Conservation (phyloP, 106 monocot genomes). For the Apostasia ramifera region DNA sequence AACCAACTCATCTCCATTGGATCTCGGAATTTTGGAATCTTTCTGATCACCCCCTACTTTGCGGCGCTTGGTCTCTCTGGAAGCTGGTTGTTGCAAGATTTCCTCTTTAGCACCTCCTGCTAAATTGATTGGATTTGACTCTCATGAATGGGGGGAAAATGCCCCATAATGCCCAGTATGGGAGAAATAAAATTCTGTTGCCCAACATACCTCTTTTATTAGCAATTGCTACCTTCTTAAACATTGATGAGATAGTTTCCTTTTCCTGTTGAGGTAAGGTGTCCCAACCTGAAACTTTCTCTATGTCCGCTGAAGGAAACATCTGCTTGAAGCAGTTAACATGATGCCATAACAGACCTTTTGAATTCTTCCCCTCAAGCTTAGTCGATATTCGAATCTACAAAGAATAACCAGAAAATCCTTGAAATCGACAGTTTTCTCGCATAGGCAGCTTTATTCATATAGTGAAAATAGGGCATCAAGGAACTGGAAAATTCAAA, state of each 20-base stretch:
- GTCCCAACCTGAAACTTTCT: conserved; percentile 78
- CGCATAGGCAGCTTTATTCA: no score
- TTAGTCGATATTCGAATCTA: conserved; percentile 85
- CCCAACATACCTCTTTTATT: conserved; percentile 29
- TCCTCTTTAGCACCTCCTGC: conserved; percentile 11
- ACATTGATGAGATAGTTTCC: conserved; percentile 30
- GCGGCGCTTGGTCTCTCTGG: conserved; percentile 61
- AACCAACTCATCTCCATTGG: conserved; percentile 18
- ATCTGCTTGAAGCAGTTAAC: conserved; percentile 57
- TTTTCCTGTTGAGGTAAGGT: conserved; percentile 60
- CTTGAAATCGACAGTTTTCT: no score
- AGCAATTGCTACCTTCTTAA: conserved; percentile 21
- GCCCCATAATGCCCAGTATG: no score
- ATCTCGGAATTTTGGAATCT: conserved; percentile 40
- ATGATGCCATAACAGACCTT: conserved; percentile 65
- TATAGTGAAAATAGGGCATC: no score
- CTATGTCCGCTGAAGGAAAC: conserved; percentile 48
- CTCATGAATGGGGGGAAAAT: no score
- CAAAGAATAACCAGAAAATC: neutral
- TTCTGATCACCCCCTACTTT: conserved; percentile 27
- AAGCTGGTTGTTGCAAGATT: conserved; percentile 17
- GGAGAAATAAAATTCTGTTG: neutral
- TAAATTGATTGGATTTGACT: conserved; percentile 1
- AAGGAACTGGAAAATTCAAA: no score
- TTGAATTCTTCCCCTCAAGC: conserved; percentile 57